phyloP scores from a whole-genome alignment of 768 basidiomycete genomes.

The Psilocybe subaeruginosa region DNA sequence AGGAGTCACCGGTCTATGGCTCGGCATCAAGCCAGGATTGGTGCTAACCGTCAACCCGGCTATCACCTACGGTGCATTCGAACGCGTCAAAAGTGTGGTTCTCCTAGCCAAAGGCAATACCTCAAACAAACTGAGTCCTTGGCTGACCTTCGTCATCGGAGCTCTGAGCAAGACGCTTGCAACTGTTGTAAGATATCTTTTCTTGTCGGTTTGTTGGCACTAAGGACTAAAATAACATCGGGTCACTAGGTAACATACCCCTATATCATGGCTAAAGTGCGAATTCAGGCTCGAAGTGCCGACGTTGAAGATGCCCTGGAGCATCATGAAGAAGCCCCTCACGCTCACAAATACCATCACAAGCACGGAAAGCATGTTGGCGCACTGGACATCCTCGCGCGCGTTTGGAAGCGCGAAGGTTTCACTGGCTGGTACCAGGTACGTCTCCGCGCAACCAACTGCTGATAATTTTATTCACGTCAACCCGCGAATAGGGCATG shows the following conservation, averaged over 20 bases:
- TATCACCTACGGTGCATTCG: constrained; percentile 95
- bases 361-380: constrained; percentile 58
- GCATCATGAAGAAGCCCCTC: constrained; percentile 39
- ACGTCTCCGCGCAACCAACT: not conserved
- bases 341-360: constrained; percentile 45
- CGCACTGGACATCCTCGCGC: constrained; percentile 74
- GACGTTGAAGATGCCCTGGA: constrained; percentile 52
- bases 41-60: constrained; percentile 98
- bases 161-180: constrained; percentile 94
- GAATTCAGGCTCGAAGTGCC: constrained; percentile 84
- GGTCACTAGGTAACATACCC: constrained; percentile 84
- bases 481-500: constrained; percentile 69
- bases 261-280: constrained; percentile 96
- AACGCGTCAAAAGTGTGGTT: constrained; percentile 81
- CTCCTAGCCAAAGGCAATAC: constrained; percentile 55
- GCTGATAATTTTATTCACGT: not conserved
- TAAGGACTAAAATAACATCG: not conserved
- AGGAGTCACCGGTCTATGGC: constrained; percentile 87
- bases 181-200: constrained; percentile 71
- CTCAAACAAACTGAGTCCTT: constrained; percentile 71
- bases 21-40: constrained; percentile 88
- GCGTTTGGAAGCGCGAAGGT: constrained; percentile 78
- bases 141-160: constrained; percentile 83
- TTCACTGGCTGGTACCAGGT: constrained; percentile 96
- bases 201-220: not conserved